Base-by-base conservation (phyloP, 305 asterid genomes). In the Lippia alba region DNA sequence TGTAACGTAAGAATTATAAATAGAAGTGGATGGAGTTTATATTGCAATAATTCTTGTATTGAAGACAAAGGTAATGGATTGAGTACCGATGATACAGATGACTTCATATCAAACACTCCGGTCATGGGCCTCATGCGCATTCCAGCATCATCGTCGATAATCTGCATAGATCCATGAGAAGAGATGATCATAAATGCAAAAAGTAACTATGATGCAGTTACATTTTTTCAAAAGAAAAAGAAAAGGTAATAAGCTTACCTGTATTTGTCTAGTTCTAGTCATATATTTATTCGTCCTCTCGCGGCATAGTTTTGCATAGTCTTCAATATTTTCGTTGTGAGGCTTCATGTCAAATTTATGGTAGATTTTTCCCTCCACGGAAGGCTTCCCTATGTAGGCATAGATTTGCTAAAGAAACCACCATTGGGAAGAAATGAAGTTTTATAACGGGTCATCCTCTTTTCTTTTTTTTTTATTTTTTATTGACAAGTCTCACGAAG, bases 281-380 rank as follows among this genome's bases (percentile, higher is more conserved):
- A 75, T 80, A 66, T 75, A 92, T 76, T 90, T 90, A 71, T 80
- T 86, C 18, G 85, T 92, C 78, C 98, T 81, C 72, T 88, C 96
- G 54, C 94, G 91, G 73, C 96, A 92, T 54, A 85, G 69, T 73
- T 78, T 92, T 67, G 89, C 82, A 72, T 92, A 92, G 77, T 79
- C 90, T 69, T 78, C 89, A 56, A 85, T 84, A 75, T 81, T 83
- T 70, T 81, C 83, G 64, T 76, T 70, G 51, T 83, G 90, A 73
- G 96, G 98, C 83, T 85, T 85, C 93, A 89, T 87, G 78, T 92
- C 97, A 58, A 92, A 92, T 70, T 89, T 92, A 78, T 87, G 87
- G 65, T 80, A 60, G 72, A 90, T 87, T 82, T 87, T 92, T 71
- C 98, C 97, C 84, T 90, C 97, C 72, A 80, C 89, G 32, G 88